phyloP scores from a whole-genome alignment of 768 basidiomycete genomes.

The Pleurotus djamor region DNA sequence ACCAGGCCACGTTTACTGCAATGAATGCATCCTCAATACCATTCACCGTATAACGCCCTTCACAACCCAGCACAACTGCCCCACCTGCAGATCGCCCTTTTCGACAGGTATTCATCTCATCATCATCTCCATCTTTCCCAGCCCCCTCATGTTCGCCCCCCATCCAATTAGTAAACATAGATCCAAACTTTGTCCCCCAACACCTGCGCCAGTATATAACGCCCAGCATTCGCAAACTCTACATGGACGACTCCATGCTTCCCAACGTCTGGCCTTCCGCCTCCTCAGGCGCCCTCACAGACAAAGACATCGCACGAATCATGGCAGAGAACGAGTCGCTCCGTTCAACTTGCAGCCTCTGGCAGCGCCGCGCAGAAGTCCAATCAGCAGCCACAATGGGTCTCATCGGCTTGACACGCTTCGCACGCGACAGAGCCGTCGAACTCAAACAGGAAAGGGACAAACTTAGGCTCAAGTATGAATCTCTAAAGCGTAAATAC shows the following conservation, averaged over 20 bases:
- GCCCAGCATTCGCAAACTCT: slow-evolving; percentile 56
- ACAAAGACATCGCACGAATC: slow-evolving; percentile 36
- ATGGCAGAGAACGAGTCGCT: slow-evolving; percentile 41
- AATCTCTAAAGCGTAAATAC: slow-evolving; percentile 18
- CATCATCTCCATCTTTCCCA: not conserved
- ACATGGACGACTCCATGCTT: slow-evolving; percentile 35
- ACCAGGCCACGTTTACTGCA: slow-evolving; percentile 66
- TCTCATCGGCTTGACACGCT: slow-evolving; percentile 40
- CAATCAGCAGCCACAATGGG: slow-evolving; percentile 47
- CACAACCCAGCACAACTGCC: slow-evolving; percentile 50
- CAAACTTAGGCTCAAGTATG: slow-evolving; percentile 32
- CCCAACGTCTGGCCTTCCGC: slow-evolving; percentile 13
- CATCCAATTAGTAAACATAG: slow-evolving; percentile 33
- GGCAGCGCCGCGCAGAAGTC: slow-evolving; percentile 47
- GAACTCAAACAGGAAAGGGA: slow-evolving; percentile 36
- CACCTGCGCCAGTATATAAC: slow-evolving; percentile 57
- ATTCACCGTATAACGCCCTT: slow-evolving; percentile 46
- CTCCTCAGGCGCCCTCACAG: slow-evolving; percentile 14
- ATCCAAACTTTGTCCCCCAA: slow-evolving; percentile 49
- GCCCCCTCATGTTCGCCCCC: slow-evolving; percentile 1
- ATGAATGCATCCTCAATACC: slow-evolving; percentile 51
- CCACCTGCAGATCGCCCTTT: slow-evolving; percentile 54
- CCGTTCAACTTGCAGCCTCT: slow-evolving; percentile 37
- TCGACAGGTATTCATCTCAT: slow-evolving; percentile 39
- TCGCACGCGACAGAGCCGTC: slow-evolving; percentile 37